phyloP scores from a whole-genome alignment of 257 asterid genomes.

The Solanum rostratum region DNA sequence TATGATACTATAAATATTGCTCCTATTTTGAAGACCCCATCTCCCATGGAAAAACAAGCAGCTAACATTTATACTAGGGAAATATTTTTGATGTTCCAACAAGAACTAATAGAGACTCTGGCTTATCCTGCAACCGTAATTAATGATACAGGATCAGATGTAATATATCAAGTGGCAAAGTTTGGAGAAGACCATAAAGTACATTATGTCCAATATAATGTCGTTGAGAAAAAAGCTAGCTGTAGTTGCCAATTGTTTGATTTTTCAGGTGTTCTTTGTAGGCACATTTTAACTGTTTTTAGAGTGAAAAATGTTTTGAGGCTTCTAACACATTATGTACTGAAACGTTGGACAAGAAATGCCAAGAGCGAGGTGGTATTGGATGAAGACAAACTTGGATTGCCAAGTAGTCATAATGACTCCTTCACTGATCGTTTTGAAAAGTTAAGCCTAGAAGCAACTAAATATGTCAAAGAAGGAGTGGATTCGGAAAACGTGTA shows the following conservation, averaged over 20 bases:
- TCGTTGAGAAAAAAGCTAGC: constrained; percentile 60
- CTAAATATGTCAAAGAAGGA: constrained; percentile 73
- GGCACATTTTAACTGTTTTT: constrained; percentile 77
- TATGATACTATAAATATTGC: constrained; percentile 63
- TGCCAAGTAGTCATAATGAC: constrained; percentile 59
- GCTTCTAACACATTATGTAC: constrained; percentile 60
- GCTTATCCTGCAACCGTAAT: constrained; percentile 66
- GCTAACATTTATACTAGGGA: constrained; percentile 74
- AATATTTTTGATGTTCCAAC: constrained; percentile 70
- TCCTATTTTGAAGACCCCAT: constrained; percentile 68
- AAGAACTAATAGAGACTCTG: constrained; percentile 73
- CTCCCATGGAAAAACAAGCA: constrained; percentile 97
- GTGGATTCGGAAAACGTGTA: constrained; percentile 48
- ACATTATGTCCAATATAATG: constrained; percentile 64
- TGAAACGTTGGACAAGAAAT: constrained; percentile 87
- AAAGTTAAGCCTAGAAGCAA: constrained; percentile 71
- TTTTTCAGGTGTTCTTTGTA: constrained; percentile 80
- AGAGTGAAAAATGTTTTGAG: constrained; percentile 85
- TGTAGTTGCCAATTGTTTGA: constrained; percentile 93
- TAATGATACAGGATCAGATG: constrained; percentile 62
- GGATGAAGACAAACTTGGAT: constrained; percentile 46
- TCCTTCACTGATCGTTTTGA: constrained; percentile 79
- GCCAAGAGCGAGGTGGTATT: constrained; percentile 65
- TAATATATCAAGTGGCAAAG: constrained; percentile 63
- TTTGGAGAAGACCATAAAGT: constrained; percentile 77